A percentile compares a stretch with the other conserved stretches of the same genome.
These are phyloP conservation scores for Teunomyces atbi DNA, from an alignment of 805 yeast species.

Conservation along the genomic window DNA sequence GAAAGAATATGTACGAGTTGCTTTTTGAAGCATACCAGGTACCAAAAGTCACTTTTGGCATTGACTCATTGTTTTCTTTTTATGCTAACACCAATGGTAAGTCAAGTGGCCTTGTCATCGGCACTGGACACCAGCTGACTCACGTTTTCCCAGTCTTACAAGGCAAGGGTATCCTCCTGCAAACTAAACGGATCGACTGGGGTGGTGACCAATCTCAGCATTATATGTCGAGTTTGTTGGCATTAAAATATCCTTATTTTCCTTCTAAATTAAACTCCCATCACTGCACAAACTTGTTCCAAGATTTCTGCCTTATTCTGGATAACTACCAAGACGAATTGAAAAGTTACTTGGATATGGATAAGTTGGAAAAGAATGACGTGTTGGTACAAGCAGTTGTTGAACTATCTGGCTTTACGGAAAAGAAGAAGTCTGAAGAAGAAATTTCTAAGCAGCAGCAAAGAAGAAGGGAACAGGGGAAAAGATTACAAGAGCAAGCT, in stretches of 20 bases:
- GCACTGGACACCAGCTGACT: constrained; percentile 80
- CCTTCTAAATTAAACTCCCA: constrained; percentile 66
- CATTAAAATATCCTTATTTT: constrained; percentile 87
- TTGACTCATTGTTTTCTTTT: constrained; percentile 79
- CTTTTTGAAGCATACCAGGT: constrained; percentile 80
- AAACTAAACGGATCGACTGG: constrained; percentile 83
- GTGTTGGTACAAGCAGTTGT: constrained; percentile 78
- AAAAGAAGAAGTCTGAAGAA: constrained; percentile 76
- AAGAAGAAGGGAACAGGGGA: constrained; percentile 80
- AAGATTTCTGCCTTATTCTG: constrained; percentile 79
- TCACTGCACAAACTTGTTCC: constrained; percentile 67
- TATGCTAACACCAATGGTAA: constrained; percentile 51
- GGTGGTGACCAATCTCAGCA: constrained; percentile 78
- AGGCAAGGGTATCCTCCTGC: constrained; percentile 64
- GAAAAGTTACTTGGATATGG: constrained; percentile 53
- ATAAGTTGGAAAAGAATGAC: constrained; percentile 65
- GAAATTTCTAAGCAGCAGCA: constrained; percentile 76
- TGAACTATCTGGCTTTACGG: constrained; percentile 57
- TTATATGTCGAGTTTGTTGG: constrained; percentile 60
- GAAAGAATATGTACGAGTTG: constrained; percentile 74
- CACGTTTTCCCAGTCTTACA: constrained; percentile 76
- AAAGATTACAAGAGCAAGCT: constrained; percentile 89
- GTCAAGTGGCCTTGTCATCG: constrained; percentile 68
- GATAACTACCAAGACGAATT: constrained; percentile 65
- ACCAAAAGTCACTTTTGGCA: constrained; percentile 75